Evolutionary conservation across 495 filamentous ascomycete genomes (phyloP), one percentile per base, ranked within the genome.

Genomic region (Hyaloscypha variabilis): DNA sequence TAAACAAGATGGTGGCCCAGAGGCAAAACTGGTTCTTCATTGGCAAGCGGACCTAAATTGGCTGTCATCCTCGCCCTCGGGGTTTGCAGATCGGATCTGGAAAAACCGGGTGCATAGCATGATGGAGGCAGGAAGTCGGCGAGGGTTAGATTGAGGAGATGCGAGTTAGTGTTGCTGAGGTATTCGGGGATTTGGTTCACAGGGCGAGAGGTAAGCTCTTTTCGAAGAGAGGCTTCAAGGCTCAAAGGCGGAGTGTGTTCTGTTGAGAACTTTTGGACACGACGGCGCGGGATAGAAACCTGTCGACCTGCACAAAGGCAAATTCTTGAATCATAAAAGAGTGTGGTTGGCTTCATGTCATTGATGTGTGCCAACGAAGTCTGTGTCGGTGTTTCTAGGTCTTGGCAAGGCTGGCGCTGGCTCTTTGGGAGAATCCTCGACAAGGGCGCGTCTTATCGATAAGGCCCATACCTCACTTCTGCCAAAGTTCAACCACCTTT

Each of bases 1-100:
- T 93, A 90, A 26, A 87, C 82, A 11, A 92, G 78, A 68, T 94
- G 90, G 73, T 92, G 87, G 11, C 88, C 90, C 2, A 84, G 80
- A 0, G 87, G 88, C 0, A 92, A 69, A 31, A 17, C 25, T 49
- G n/a, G 50, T 0, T n/a, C 56, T 49, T 6, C 24, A 6, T 53
- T 8, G 25, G 10, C 30, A 34, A 46, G 14, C 4, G 10, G 11
- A 3, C 17, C 39, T 46, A 17, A 3, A 19, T 39, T 19, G n/a
- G 42, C 17, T 25, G n/a, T n/a, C n/a, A n/a, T n/a, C n/a, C n/a
- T n/a, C n/a, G n/a, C n/a, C 6, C 19, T 30, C 10, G 66, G 60
- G 2, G 61, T 34, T n/a, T 49, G 31, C 25, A 60, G 26, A 8
- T 61, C 39, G 2, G 26, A 3, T 6, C 11, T 62, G 56, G 66